Percentiles rank a stretch among this genome's conserved stretches.
phyloP scores from a whole-genome alignment of 83 land plant genomes.

The Isoetes engelmannii region DNA sequence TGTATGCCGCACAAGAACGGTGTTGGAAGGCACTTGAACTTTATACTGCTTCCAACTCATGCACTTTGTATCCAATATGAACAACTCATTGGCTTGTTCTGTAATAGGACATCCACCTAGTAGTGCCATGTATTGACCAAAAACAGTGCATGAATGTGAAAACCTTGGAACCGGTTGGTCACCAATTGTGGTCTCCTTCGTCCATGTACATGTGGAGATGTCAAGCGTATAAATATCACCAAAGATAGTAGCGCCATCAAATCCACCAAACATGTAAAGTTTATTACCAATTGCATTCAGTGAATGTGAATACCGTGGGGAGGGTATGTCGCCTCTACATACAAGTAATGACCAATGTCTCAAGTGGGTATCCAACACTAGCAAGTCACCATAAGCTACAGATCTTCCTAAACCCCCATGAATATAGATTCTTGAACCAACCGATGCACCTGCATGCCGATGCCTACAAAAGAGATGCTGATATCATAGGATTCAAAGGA shows the following conservation, averaged over 20 bases:
- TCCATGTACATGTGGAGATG: slow-evolving; percentile 41
- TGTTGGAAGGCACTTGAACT: slow-evolving; percentile 16
- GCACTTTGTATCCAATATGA: slow-evolving; percentile 40
- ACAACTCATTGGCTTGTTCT: slow-evolving; percentile 40
- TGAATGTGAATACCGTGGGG: slow-evolving; percentile 81
- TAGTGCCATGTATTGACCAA: slow-evolving; percentile 45
- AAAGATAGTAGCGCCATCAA: slow-evolving; percentile 50
- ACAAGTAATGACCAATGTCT: slow-evolving; percentile 46
- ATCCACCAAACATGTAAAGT: slow-evolving; percentile 76
- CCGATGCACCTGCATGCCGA: slow-evolving; percentile 73
- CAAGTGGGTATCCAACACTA: slow-evolving; percentile 47
- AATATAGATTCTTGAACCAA: slow-evolving; percentile 68
- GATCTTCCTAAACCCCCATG: slow-evolving; percentile 64
- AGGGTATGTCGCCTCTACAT: slow-evolving; percentile 47
- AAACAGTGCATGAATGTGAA: slow-evolving; percentile 73
- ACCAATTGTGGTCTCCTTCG: slow-evolving; percentile 32
- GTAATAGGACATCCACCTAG: slow-evolving; percentile 83
- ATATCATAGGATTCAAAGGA: no score
- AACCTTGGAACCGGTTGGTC: slow-evolving; percentile 52
- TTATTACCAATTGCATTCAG: slow-evolving; percentile 48
- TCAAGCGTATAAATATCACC: slow-evolving; percentile 66
- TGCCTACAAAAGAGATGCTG: slow-evolving; percentile 47
- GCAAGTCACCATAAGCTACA: slow-evolving; percentile 45
- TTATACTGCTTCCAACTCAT: slow-evolving; percentile 40
- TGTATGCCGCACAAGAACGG: slow-evolving; percentile 62